Evolutionary conservation across 306 rosid species (phyloP), one percentile per base, ranked within the genome.

Genomic region (Gillenia trifoliata): DNA sequence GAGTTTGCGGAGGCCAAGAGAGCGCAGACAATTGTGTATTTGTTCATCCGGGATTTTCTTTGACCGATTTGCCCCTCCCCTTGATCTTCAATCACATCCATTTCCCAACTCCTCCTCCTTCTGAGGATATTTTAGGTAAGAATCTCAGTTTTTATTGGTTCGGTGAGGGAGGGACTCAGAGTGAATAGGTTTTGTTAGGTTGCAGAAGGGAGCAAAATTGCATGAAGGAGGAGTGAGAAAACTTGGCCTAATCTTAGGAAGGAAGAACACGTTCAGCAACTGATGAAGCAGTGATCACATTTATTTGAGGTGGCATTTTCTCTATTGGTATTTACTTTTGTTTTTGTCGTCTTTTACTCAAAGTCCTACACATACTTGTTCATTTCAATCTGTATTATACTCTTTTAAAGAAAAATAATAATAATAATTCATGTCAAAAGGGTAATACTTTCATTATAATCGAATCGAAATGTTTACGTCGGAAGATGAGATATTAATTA

Each of bases 1-100:
- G 97, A 93, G 77, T 86, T 89, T 26, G 95, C 80, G 73, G 98
- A 93, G 68, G 95, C 98, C 79, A 93, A 75, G 66, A 93, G 73
- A 40, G 93, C 92, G 72, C 90, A 86, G 50, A 80, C 66, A 36
- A 93, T 78, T 4, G 92, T 90, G 76, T 80, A 91, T 67, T 80
- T 89, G 83, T 89, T 91, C 80, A 92, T 81, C 68, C 79, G 69
- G n/a, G 31, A 47, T 13, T 47, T 13, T 6, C 30, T 55, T 8
- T 6, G 15, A 29, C 33, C 73, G 3, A 23, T 55, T 6, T 22
- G 75, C 50, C 54, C 36, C 28, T 38, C 74, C 13, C 10, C 11
- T 20, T 7, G 59, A 55, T 40, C n/a, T 23, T 16, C 45, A 20
- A 29, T 22, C 34, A 4, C 54, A 13, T 64, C 70, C 74, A 66